These are phyloP conservation scores for Diaporthe sp. DNA, from an alignment of 2,329 filamentous ascomycete genomes.

Conservation along the genomic window DNA sequence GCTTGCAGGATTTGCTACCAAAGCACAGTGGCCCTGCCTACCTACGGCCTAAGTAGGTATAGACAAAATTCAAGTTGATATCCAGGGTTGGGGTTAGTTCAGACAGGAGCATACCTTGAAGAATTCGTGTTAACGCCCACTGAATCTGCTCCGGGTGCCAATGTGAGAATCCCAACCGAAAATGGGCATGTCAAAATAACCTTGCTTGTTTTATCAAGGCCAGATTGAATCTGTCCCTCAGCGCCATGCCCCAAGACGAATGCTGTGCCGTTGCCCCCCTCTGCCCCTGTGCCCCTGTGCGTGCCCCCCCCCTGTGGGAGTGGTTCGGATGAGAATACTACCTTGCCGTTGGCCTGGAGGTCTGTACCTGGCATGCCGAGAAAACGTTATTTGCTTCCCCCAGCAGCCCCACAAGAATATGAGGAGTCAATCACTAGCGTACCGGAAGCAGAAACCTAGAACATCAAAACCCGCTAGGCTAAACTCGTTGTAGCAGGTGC, in stretches of 20 bases:
- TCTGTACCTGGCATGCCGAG: conserved; percentile 7
- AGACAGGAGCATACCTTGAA: too few relatives aligned
- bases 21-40: too few relatives aligned
- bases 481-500: conserved; percentile 20
- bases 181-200: not conserved
- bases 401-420: not conserved
- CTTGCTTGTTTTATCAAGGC: not conserved
- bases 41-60: too few relatives aligned
- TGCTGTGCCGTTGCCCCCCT: not conserved
- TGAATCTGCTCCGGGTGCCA: not conserved
- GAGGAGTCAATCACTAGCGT: not conserved
- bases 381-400: not conserved
- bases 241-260: not conserved
- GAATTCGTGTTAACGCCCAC: not conserved
- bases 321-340: not conserved
- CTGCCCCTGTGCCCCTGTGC: too few relatives aligned
- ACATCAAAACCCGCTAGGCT: not conserved
- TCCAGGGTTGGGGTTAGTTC: too few relatives aligned
- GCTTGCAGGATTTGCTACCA: not conserved
- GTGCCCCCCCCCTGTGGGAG: not conserved
- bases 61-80: too few relatives aligned
- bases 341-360: not conserved
- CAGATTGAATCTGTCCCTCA: not conserved
- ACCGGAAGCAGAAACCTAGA: not conserved
- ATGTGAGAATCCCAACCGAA: not conserved